Base-by-base conservation (phyloP, 2,329 filamentous ascomycete species). In the Venturia asperata region DNA sequence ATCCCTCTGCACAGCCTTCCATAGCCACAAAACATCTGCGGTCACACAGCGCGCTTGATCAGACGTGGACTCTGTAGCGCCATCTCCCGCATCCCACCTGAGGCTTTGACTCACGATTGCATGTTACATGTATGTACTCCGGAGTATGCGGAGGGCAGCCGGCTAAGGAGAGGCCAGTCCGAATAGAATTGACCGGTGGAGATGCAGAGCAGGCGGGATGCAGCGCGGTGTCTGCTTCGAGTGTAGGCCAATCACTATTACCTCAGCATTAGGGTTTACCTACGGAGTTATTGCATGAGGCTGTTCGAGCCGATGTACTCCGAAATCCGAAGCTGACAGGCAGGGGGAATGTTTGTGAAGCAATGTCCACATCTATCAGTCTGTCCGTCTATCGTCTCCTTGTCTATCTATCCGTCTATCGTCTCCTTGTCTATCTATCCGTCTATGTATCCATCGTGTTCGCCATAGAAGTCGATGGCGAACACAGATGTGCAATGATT, bases 21-120 rank as follows among this genome's bases (percentile, higher is more conserved):
- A 58, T 13, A 58, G 52, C 30, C 52, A 37, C 52, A 58, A 58
- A 2, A 30, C 30, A n/a, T 58, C 27, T 37, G 52, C 52, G n/a
- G 30, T 37, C 19, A 27, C 27, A 58, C 27, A 21, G 30, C 11
- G 49, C 24, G 49, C 49, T 56, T 37, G 49, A 6, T 1, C 1
- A 30, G 15, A 24, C 49, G 1, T 56, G 49, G 27, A 37, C 30
- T 58, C 10, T 27, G 27, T 58, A 39, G 27, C 11, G 27, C 52
- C 52, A 58, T 58, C 27, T 58, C 52, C 52, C n/a, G 52, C 30
- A n/a, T 37, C 47, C 15, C 37, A 58, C 30, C 27, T 58, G 52
- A 58, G 52, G 52, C 52, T 58, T 19, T 58, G 52, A 58, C 27
- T 58, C 52, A 58, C 47, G 5, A 17, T 19, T 58, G 52, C 52